phyloP scores from a whole-genome alignment of 768 basidiomycete species.

The Pulveroboletus sp. region DNA sequence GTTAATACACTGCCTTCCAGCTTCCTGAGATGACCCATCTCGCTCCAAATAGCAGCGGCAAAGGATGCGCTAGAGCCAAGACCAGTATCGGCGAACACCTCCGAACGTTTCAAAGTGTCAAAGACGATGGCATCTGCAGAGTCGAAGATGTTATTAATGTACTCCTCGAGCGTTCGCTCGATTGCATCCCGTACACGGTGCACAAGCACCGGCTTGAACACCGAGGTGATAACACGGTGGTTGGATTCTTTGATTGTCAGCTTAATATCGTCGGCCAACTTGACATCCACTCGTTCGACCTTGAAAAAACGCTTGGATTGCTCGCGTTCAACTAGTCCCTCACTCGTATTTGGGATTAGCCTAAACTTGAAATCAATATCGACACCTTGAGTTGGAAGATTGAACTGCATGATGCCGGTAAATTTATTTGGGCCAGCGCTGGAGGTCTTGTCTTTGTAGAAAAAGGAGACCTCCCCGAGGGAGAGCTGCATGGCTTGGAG shows the following conservation, averaged over 20 bases:
- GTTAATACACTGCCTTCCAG: slow-evolving; percentile 31
- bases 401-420: slow-evolving; percentile 58
- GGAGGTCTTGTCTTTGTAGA: slow-evolving; percentile 59
- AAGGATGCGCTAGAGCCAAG: slow-evolving; percentile 44
- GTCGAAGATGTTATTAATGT: slow-evolving; percentile 49
- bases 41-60: slow-evolving; percentile 64
- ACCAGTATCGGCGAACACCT: slow-evolving; percentile 65
- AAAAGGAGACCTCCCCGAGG: slow-evolving; percentile 68
- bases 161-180: slow-evolving; percentile 52
- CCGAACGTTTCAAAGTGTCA: slow-evolving; percentile 51
- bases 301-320: slow-evolving; percentile 47
- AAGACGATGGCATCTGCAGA: slow-evolving; percentile 53
- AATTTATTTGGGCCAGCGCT: slow-evolving; percentile 51
- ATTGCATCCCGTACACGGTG: slow-evolving; percentile 55
- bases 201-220: slow-evolving; percentile 61
- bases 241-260: slow-evolving; percentile 57
- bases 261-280: slow-evolving; percentile 52
- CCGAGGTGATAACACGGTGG: slow-evolving; percentile 53
- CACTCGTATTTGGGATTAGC: slow-evolving; percentile 48
- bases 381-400: slow-evolving; percentile 60
- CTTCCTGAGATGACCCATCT: slow-evolving; percentile 54
- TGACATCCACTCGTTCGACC: slow-evolving; percentile 51
- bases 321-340: slow-evolving; percentile 42
- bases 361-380: slow-evolving; percentile 65
- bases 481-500: slow-evolving; percentile 60